Evolutionary conservation across 2,329 filamentous ascomycete species (phyloP).

Genomic region (Phaeoacremonium minimum): DNA sequence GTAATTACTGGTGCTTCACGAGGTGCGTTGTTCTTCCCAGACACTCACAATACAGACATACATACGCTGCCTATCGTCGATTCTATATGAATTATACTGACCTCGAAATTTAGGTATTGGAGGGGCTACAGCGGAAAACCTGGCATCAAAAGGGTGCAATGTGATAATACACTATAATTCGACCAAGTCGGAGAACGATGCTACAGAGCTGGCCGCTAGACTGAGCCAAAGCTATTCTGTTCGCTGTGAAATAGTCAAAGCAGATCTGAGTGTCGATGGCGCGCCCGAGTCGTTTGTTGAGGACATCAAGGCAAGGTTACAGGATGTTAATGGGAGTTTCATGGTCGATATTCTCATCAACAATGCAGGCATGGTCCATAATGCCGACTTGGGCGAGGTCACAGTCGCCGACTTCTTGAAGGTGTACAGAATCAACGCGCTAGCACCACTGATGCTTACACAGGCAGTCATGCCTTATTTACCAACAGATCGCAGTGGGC

Average conservation of each 20-base stretch:
- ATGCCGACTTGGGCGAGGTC: constrained; percentile 61
- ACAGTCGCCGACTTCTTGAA: constrained; percentile 61
- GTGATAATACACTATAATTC: constrained; percentile 68
- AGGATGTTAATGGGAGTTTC: constrained; percentile 44
- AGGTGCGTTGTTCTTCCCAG: too few species aligned
- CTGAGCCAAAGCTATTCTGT: constrained; percentile 56
- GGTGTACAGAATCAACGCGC: constrained; percentile 76
- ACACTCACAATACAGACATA: too few species aligned
- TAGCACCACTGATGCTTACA: constrained; percentile 73
- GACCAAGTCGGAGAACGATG: constrained; percentile 27
- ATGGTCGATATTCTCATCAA: constrained; percentile 82
- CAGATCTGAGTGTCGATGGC: constrained; percentile 62
- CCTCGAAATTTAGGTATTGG: constrained; percentile 68
- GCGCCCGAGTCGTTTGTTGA: constrained; percentile 58
- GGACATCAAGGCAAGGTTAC: constrained; percentile 54
- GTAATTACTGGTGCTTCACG: constrained; percentile 50
- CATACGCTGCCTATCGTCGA: too few species aligned
- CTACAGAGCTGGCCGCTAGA: constrained; percentile 59
- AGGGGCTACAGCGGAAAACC: constrained; percentile 56
- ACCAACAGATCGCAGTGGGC: constrained; percentile 59
- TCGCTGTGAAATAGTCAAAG: constrained; percentile 59
- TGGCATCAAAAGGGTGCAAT: constrained; percentile 67
- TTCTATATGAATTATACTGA: too few species aligned
- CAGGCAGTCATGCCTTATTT: constrained; percentile 70
- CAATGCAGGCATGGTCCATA: constrained; percentile 67